Evolutionary conservation across 139 green algal species (phyloP).

Genomic region (Penium margaritaceum): DNA sequence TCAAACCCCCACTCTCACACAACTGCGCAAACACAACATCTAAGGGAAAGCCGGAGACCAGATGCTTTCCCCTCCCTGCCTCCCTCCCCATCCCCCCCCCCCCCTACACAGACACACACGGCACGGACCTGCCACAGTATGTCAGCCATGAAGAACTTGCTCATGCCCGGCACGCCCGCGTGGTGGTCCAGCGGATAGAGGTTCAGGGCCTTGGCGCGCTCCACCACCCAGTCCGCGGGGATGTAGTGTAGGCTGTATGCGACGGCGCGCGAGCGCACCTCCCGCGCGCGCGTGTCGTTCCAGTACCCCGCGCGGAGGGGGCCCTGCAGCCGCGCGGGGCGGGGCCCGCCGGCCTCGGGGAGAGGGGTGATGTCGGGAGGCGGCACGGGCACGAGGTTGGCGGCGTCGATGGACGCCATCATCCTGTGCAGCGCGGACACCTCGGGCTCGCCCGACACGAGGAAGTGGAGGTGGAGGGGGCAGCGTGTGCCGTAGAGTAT

Average conservation of each 20-base stretch:
- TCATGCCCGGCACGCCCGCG: slow-evolving; percentile 23
- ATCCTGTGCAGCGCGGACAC: neutral
- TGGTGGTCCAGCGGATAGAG: slow-evolving; percentile 19
- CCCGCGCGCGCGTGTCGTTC: neutral
- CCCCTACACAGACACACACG: neutral
- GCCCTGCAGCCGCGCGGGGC: neutral
- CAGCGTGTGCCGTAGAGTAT: slow-evolving; percentile 3
- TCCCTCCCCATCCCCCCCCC: no score
- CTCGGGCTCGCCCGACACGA: slow-evolving; percentile 11
- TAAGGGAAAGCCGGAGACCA: no score
- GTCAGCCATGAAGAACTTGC: slow-evolving; percentile 34
- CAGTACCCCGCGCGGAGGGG: neutral
- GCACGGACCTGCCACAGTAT: slow-evolving; percentile 9
- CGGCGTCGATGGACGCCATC: neutral
- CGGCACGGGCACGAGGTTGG: neutral
- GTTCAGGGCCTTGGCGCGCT: slow-evolving; percentile 1
- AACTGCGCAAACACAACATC: no score
- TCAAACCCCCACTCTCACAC: no score
- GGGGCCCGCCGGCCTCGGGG: neutral
- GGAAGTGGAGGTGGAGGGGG: slow-evolving; percentile 15
- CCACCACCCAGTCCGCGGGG: slow-evolving; percentile 7
- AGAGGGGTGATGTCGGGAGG: neutral
- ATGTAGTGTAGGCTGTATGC: slow-evolving; percentile 23
- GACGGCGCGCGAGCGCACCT: neutral
- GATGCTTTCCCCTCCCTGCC: no score